These are phyloP conservation scores for Pythium insidiosum DNA, from an alignment of 352 stramenopile genomes.

Conservation along the genomic window DNA sequence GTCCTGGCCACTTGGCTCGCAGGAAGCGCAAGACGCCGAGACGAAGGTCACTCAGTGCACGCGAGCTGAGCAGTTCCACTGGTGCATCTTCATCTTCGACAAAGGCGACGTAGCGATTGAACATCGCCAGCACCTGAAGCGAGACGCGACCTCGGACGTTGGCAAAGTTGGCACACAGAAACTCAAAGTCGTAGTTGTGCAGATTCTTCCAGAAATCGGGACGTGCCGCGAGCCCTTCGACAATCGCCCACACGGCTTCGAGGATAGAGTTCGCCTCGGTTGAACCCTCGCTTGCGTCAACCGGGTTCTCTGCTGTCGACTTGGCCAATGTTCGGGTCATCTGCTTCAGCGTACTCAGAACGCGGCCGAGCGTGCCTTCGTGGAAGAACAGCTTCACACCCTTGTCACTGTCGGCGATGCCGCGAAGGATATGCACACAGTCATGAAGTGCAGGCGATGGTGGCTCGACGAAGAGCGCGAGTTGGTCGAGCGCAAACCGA, in stretches of 20 bases:
- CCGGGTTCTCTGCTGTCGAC: too few species aligned
- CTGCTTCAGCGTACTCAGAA: slow-evolving; percentile 47
- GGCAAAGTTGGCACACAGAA: slow-evolving; percentile 53
- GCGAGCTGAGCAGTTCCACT: slow-evolving; percentile 41
- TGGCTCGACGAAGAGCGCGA: slow-evolving; percentile 12
- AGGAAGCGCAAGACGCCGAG: slow-evolving; percentile 53
- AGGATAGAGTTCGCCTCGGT: too few species aligned
- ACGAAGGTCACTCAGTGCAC: slow-evolving; percentile 47
- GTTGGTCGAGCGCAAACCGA: slow-evolving; percentile 43
- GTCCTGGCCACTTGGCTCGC: slow-evolving; percentile 57
- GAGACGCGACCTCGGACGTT: slow-evolving; percentile 23
- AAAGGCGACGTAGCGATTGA: slow-evolving; percentile 51
- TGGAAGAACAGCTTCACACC: slow-evolving; percentile 20
- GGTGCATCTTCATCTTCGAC: slow-evolving; percentile 31
- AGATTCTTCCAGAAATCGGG: slow-evolving; percentile 38
- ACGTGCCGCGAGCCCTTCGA: slow-evolving; percentile 25
- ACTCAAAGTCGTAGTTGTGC: slow-evolving; percentile 48
- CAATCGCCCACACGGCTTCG: too few species aligned
- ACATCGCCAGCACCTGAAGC: slow-evolving; percentile 31
- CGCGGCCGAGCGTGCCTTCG: slow-evolving; percentile 26
- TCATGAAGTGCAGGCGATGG: slow-evolving; percentile 21
- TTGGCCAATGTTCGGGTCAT: slow-evolving; percentile 6
- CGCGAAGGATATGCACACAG: slow-evolving; percentile 41
- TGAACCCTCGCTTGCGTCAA: too few species aligned
- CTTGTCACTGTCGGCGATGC: slow-evolving; percentile 35